Evolutionary conservation across 345 rosid species (phyloP).

Genomic region (Moricandia arvensis): DNA sequence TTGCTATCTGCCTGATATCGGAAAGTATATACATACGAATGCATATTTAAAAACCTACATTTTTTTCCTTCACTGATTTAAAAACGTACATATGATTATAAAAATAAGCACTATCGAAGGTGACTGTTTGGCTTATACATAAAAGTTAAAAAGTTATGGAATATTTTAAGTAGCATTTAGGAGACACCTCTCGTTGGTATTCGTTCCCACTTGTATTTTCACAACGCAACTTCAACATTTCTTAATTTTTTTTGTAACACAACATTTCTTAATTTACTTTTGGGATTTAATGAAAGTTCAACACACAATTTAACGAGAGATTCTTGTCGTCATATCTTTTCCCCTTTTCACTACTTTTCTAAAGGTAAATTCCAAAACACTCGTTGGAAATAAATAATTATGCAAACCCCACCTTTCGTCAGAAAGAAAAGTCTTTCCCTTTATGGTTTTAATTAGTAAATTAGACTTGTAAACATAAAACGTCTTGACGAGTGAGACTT

Average conservation of each 20-base stretch:
- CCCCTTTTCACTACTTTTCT: slow-evolving; percentile 2
- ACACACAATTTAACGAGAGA: slow-evolving; percentile 15
- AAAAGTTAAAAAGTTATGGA: not conserved
- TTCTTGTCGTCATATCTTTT: slow-evolving; percentile 23
- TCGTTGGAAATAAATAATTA: slow-evolving; percentile 9
- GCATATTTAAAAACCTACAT: not conserved
- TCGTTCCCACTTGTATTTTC: slow-evolving; percentile 11
- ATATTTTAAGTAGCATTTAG: slow-evolving; percentile 1
- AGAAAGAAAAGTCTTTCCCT: not conserved
- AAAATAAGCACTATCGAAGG: not conserved
- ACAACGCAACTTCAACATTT: slow-evolving; percentile 1
- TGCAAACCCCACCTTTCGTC: not conserved
- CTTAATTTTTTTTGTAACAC: too few relatives aligned
- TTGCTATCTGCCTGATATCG: not conserved
- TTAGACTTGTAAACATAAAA: not conserved
- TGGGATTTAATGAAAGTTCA: not conserved
- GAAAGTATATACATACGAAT: not conserved
- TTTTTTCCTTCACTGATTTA: too few relatives aligned
- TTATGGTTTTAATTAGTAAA: not conserved
- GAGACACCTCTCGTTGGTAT: not conserved
- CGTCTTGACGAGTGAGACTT: not conserved
- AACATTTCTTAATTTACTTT: too few relatives aligned
- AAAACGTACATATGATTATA: not conserved
- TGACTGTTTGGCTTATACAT: not conserved
- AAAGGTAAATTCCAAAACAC: slow-evolving; percentile 8